Conservation (phyloP, 2,329 filamentous ascomycete species). For the Chalaropsis ovoidea region DNA sequence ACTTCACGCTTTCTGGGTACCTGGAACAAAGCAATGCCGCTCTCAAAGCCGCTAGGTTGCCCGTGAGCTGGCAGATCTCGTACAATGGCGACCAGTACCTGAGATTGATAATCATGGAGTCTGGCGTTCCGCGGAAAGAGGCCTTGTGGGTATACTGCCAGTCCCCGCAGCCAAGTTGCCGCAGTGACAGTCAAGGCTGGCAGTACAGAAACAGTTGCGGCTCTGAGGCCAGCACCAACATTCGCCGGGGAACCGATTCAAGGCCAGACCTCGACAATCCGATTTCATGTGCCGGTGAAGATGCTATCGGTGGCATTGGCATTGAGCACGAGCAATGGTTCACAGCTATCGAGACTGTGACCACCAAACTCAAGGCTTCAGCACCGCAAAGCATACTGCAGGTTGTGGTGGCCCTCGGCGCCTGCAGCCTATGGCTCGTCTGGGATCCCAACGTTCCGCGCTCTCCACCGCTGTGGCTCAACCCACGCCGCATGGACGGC, state of each 20-base stretch:
- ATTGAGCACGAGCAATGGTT: constrained; percentile 9
- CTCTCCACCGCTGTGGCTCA: constrained; percentile 7
- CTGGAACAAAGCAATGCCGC: constrained; percentile 2
- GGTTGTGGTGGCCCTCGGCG: constrained; percentile 8
- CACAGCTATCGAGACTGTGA: neutral
- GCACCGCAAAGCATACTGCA: neutral
- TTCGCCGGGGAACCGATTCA: neutral
- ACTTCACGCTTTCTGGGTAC: neutral
- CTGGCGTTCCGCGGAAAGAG: constrained; percentile 4
- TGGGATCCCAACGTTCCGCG: constrained; percentile 1
- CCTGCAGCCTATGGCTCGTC: constrained; percentile 8
- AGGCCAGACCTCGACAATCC: too few species aligned
- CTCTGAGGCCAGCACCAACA: neutral
- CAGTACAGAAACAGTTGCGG: neutral
- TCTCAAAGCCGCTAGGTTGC: neutral
- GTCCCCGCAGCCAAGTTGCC: neutral
- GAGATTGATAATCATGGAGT: neutral
- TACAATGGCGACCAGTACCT: neutral
- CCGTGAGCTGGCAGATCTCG: constrained; percentile 9
- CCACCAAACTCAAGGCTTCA: neutral
- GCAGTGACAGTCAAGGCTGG: neutral
- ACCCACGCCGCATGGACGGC: constrained; percentile 3
- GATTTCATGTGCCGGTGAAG: neutral
- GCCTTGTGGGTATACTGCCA: constrained; percentile 7
- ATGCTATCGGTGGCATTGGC: neutral